These are phyloP conservation scores for Leucosporidium scottii DNA, from an alignment of 768 basidiomycete species.

Conservation along the genomic window DNA sequence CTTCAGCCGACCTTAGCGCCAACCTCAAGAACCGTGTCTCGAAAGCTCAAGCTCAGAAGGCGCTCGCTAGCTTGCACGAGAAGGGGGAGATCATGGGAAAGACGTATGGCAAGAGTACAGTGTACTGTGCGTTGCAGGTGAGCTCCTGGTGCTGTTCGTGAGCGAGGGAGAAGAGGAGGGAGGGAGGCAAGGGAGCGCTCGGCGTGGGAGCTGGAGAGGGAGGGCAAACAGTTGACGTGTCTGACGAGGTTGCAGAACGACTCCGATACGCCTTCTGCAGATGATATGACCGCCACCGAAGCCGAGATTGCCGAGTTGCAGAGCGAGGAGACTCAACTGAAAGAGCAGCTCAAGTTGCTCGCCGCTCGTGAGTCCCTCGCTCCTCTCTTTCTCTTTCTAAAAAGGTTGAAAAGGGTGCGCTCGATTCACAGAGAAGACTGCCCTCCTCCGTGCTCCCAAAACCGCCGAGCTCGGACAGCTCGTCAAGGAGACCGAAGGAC, in stretches of 20 bases:
- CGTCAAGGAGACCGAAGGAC: too few relatives aligned
- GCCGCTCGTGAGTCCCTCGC: neutral
- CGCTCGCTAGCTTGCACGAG: neutral
- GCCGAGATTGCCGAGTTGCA: neutral
- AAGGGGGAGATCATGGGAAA: slow-evolving; percentile 2
- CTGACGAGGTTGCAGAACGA: neutral
- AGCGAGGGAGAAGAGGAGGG: neutral
- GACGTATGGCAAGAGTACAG: neutral
- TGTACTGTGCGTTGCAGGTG: slow-evolving; percentile 2
- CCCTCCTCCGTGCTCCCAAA: too few relatives aligned
- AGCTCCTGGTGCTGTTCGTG: neutral
- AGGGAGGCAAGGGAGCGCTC: neutral
- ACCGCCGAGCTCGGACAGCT: too few relatives aligned
- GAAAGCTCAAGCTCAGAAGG: neutral
- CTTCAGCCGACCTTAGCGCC: neutral
- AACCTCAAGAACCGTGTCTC: slow-evolving; percentile 1
- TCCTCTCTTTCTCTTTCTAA: neutral
- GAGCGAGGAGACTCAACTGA: neutral
- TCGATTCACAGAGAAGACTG: too few relatives aligned
- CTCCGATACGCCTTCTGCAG: neutral
- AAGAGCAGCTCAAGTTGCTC: neutral
- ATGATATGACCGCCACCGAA: neutral
- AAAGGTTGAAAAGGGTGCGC: too few relatives aligned
- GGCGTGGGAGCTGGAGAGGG: too few relatives aligned
- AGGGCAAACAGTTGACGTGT: too few relatives aligned